Evolutionary conservation across 2,329 filamentous ascomycete genomes (phyloP).

Genomic region (Monosporascus sp.): DNA sequence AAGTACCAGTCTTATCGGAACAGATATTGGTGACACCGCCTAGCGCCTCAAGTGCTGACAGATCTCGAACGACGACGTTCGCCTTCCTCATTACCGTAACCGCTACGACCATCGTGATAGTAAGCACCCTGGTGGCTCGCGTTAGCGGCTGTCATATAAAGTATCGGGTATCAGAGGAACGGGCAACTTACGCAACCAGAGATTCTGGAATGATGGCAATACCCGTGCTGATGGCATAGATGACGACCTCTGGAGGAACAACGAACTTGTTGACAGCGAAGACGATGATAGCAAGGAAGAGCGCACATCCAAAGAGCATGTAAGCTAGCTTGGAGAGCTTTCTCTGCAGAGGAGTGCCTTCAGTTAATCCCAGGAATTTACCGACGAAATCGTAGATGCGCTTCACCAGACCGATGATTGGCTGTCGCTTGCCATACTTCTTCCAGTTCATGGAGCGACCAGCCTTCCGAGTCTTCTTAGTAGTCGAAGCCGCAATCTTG

Average conservation of each 20-base stretch:
- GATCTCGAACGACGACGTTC: slow-evolving; percentile 60
- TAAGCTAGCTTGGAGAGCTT: slow-evolving; percentile 76
- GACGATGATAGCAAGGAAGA: slow-evolving; percentile 52
- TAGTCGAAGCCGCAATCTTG: slow-evolving; percentile 57
- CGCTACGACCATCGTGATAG: slow-evolving; percentile 65
- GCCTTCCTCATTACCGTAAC: slow-evolving; percentile 60
- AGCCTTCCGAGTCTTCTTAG: slow-evolving; percentile 51
- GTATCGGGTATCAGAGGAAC: slow-evolving; percentile 1
- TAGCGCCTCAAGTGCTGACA: slow-evolving; percentile 64
- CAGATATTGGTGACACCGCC: slow-evolving; percentile 70
- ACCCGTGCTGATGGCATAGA: slow-evolving; percentile 54
- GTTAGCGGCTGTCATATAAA: slow-evolving; percentile 1
- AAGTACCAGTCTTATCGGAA: slow-evolving; percentile 68
- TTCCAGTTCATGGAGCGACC: slow-evolving; percentile 48
- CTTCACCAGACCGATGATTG: slow-evolving; percentile 41
- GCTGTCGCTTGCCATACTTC: slow-evolving; percentile 48
- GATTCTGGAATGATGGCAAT: slow-evolving; percentile 62
- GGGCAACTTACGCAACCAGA: slow-evolving; percentile 50
- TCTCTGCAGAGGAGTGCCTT: slow-evolving; percentile 73
- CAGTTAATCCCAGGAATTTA: slow-evolving; percentile 55
- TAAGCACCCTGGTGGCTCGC: slow-evolving; percentile 45
- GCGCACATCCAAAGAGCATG: slow-evolving; percentile 67
- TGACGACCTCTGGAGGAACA: slow-evolving; percentile 47
- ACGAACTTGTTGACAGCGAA: slow-evolving; percentile 53
- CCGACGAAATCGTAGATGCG: slow-evolving; percentile 45